Evolutionary conservation across 257 asterid species (phyloP).

Genomic region (Penstemon davidsonii): DNA sequence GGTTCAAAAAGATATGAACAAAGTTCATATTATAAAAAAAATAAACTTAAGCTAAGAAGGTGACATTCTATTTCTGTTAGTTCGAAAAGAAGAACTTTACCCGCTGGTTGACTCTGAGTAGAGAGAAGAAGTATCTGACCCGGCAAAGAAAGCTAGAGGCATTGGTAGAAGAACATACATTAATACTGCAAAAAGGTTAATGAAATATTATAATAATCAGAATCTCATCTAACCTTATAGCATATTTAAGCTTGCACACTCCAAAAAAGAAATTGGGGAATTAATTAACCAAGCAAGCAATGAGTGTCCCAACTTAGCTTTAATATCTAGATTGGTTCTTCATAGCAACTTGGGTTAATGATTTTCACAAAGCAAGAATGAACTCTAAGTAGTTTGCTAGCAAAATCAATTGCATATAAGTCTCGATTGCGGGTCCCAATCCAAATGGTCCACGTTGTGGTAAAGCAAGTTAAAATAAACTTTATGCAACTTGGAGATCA

Average conservation of each 20-base stretch:
- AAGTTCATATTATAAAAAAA: not conserved
- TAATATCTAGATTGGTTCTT: not conserved
- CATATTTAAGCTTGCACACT: conserved; percentile 5
- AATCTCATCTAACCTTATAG: conserved; percentile 23
- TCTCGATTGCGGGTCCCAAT: not conserved
- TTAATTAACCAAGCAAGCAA: conserved; percentile 14
- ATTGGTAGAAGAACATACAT: conserved; percentile 88
- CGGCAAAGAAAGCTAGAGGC: conserved; percentile 89
- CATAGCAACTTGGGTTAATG: not conserved
- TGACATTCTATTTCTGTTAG: not conserved
- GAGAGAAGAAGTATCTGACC: conserved; percentile 64
- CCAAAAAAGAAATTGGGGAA: conserved; percentile 4
- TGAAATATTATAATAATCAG: conserved; percentile 18
- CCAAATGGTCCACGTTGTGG: conserved; percentile 8
- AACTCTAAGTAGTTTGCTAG: not conserved
- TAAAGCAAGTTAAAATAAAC: not conserved
- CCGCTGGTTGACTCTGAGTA: conserved; percentile 63
- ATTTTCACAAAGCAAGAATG: conserved; percentile 1
- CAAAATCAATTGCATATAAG: conserved; percentile 1
- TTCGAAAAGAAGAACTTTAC: conserved; percentile 40
- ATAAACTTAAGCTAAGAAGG: not conserved
- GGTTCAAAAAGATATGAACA: conserved; percentile 24
- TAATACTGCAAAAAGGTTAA: conserved; percentile 54
- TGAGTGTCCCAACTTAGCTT: not conserved
- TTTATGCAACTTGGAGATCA: conserved; percentile 15